phyloP scores from a whole-genome alignment of 176 grass and related monocot genomes.

The Aegilops speltoides region DNA sequence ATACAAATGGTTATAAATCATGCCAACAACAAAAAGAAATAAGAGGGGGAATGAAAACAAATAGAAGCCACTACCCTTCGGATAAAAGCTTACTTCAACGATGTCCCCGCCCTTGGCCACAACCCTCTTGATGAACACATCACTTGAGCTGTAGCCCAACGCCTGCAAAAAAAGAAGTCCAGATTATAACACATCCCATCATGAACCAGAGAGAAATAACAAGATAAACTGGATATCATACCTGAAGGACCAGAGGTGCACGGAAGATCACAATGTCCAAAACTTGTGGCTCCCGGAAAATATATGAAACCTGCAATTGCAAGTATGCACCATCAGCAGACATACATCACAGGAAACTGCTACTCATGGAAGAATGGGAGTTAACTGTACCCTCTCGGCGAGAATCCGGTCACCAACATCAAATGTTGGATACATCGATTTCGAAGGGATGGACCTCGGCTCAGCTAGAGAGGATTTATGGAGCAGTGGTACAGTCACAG shows the following conservation, averaged over 20 bases:
- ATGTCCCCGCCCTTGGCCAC: constrained; percentile 80
- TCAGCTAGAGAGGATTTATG: constrained; percentile 73
- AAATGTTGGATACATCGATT: constrained; percentile 95
- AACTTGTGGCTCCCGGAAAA: constrained; percentile 79
- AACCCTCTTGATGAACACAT: constrained; percentile 98
- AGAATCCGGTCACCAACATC: constrained; percentile 94
- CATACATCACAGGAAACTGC: neutral
- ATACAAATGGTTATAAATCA: constrained; percentile 9
- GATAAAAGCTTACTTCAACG: constrained; percentile 87
- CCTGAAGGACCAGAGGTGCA: constrained; percentile 68
- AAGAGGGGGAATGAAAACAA: neutral
- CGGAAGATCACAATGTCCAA: constrained; percentile 91
- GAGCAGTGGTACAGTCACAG: constrained; percentile 82
- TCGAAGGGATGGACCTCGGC: constrained; percentile 87
- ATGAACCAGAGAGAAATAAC: constrained; percentile 9
- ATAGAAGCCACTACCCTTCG: constrained; percentile 42
- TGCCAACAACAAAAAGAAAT: neutral
- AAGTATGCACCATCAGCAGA: constrained; percentile 2
- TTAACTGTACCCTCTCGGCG: constrained; percentile 72
- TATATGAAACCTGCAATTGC: constrained; percentile 70
- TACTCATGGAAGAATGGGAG: neutral
- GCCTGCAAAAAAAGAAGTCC: constrained; percentile 31
- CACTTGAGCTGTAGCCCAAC: constrained; percentile 73
- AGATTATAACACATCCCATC: neutral
- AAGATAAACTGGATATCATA: constrained; percentile 22